Percentiles rank a stretch among this genome's conserved stretches.
These are phyloP conservation scores for Talaromyces sp. DNA, from an alignment of 2,329 filamentous ascomycete genomes.

Conservation along the genomic window DNA sequence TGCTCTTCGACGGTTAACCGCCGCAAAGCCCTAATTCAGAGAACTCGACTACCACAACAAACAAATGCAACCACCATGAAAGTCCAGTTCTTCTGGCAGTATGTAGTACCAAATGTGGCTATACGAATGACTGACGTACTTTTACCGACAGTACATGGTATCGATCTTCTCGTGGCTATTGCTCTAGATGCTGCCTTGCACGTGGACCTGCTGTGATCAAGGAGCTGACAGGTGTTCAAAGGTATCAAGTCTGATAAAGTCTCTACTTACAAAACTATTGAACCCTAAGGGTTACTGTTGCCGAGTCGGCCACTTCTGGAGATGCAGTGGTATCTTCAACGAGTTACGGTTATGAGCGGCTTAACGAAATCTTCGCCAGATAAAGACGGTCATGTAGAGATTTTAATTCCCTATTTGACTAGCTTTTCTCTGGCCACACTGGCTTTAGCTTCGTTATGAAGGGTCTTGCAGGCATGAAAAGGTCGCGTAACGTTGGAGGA, in stretches of 20 bases:
- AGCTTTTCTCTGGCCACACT: not conserved
- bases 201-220: too few relatives aligned
- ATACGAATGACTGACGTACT: too few relatives aligned
- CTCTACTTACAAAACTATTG: not conserved
- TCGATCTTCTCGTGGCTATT: too few relatives aligned
- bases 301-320: constrained; percentile 1
- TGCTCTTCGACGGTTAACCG: too few relatives aligned
- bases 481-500: not conserved
- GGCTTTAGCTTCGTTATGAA: not conserved
- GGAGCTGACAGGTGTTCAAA: not conserved
- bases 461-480: not conserved
- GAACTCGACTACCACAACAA: too few relatives aligned
- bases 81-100: not conserved
- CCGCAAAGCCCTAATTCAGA: too few relatives aligned
- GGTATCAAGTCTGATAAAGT: not conserved
- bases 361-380: too few relatives aligned
- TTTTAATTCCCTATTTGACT: not conserved
- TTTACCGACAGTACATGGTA: too few relatives aligned
- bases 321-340: not conserved
- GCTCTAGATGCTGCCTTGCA: too few relatives aligned
- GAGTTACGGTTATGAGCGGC: not conserved
- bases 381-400: too few relatives aligned
- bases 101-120: too few relatives aligned
- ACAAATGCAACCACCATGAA: too few relatives aligned
- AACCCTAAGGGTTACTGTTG: not conserved